Base-by-base conservation (phyloP, 148 eudicot genomes). In the Gaultheria prostrata region DNA sequence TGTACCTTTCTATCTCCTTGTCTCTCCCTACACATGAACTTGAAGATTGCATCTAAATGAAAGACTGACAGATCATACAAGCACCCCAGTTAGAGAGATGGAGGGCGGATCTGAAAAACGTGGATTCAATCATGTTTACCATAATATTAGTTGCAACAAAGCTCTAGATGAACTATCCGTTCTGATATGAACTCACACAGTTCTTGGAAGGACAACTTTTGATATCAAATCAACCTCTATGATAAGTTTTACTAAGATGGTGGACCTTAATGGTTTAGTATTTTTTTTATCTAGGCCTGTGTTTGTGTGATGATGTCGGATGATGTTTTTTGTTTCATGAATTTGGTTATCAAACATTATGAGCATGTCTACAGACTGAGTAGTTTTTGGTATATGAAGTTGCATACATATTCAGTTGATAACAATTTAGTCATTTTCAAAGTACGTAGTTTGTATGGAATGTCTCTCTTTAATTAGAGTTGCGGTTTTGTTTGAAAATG, bases 41-140 rank as follows among this genome's bases (percentile, higher is more conserved):
- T 35, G 39, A 35, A 35, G 39, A 35, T 35, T 35, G 39, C 39
- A 35, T 35, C 39, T 35, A 35, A 6, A 35, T 33, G 35, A 33
- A 33, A 33, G 35, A 33, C 35, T 33, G 3, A 33, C 91, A 96
- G 97, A 86, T 88, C 45, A 81, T 81, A 45, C 90, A 90, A 79
- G 83, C 88, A 65, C 87, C 90, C 32, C 21, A 82, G 2, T 70
- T 85, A 45, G 97, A 92, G 85, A 85, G 88, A 79, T 80, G 86
- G 83, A 90, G 88, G 78, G 95, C 89, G 14, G 90, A 92, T 59
- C 91, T 94, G 5, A 93, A 92, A 85, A 88, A 86, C 77, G 98
- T 93, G 78, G 98, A 94, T 73, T 88, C 98, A 24, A 87, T 94
- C 71, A 28, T 17, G 35, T 67, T 67, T 12, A 26, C 30, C 13